Evolutionary conservation across 176 grass and related monocot species (phyloP).

Genomic region (Phyllostachys edulis): DNA sequence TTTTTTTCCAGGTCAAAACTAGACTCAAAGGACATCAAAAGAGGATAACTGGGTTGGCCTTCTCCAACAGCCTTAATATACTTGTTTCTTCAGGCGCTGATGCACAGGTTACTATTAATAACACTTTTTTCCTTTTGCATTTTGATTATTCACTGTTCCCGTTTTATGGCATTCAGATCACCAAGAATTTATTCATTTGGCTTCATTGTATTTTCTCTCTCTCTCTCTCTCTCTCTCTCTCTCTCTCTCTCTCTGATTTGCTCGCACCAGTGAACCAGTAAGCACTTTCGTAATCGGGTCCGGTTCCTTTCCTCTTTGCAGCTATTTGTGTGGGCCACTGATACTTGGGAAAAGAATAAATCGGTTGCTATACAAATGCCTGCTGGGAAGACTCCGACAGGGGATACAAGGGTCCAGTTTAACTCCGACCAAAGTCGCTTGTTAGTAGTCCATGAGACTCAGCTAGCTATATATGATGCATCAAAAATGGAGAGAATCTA

Average conservation of each 20-base stretch:
- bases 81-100: slow-evolving; percentile 97
- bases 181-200: background rate
- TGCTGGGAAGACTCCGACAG: slow-evolving; percentile 68
- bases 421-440: slow-evolving; percentile 81
- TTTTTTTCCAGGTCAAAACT: slow-evolving; percentile 70
- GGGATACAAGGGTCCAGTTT: slow-evolving; percentile 92
- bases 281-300: background rate
- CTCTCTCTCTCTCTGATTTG: background rate
- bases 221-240: fast-evolving
- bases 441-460: slow-evolving; percentile 92
- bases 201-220: background rate
- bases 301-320: slow-evolving; percentile 39
- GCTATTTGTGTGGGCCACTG: slow-evolving; percentile 82
- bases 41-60: slow-evolving; percentile 87
- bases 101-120: slow-evolving; percentile 70
- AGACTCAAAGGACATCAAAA: slow-evolving; percentile 94
- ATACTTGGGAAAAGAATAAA: slow-evolving; percentile 92
- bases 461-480: slow-evolving; percentile 88
- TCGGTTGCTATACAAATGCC: slow-evolving; percentile 64
- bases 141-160: background rate
- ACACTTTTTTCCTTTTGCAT: slow-evolving; percentile 1
- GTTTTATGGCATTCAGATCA: background rate
- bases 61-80: slow-evolving; percentile 73
- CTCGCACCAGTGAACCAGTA: background rate
- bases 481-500: slow-evolving; percentile 79